Conservation (phyloP, 306 rosid genomes). For the Dalbergia oliveri region DNA sequence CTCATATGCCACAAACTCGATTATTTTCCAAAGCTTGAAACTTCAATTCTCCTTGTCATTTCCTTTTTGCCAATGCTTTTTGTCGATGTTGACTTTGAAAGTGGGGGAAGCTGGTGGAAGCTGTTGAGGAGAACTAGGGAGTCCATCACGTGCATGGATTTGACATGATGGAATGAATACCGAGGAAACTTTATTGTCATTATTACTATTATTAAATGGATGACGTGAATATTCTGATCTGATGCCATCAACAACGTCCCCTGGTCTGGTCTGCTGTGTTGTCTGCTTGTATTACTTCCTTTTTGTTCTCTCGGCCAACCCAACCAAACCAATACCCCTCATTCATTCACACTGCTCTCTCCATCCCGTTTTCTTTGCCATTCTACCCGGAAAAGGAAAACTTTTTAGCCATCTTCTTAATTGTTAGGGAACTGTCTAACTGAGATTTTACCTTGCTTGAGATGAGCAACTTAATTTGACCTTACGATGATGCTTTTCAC, state of each 20-base stretch:
- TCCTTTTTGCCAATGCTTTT: conserved; percentile 44
- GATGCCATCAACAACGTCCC: conserved; percentile 56
- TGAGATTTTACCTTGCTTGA: conserved; percentile 23
- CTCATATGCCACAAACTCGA: neutral
- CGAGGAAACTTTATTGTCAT: conserved; percentile 51
- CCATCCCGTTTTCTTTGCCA: neutral
- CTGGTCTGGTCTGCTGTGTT: conserved; percentile 23
- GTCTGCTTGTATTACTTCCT: conserved; percentile 40
- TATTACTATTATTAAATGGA: conserved; percentile 39
- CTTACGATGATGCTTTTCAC: no score
- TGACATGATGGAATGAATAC: conserved; percentile 64
- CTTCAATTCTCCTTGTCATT: conserved; percentile 34
- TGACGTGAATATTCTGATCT: conserved; percentile 68
- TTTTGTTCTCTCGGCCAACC: conserved; percentile 46
- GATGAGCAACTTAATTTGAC: neutral
- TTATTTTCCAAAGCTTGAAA: conserved; percentile 11
- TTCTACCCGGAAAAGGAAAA: neutral
- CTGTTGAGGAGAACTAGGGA: conserved; percentile 23
- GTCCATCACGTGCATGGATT: conserved; percentile 79
- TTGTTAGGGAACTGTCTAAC: neutral
- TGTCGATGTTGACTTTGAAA: conserved; percentile 61
- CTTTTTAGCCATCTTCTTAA: neutral
- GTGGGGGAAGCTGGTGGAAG: neutral
- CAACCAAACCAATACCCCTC: conserved; percentile 28
- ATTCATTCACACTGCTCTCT: conserved; percentile 10